A percentile compares a stretch with the other conserved stretches of the same genome.
These are phyloP conservation scores for Arabidopsis thaliana DNA, from an alignment of 345 rosid species.

Conservation along the genomic window DNA sequence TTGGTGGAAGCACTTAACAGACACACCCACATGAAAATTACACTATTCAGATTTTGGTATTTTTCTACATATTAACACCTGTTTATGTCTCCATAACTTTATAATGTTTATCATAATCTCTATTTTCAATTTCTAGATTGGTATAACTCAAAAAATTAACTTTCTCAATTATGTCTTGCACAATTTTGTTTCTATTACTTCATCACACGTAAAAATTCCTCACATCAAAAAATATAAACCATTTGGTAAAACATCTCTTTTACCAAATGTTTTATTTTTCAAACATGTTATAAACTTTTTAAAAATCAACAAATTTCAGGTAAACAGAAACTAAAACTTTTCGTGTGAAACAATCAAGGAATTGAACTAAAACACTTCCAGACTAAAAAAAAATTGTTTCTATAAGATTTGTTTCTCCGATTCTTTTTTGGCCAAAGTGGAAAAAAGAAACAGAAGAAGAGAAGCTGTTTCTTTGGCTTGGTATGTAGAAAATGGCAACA, in stretches of 20 bases:
- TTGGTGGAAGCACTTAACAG: slow-evolving; percentile 27
- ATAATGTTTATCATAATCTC: not conserved
- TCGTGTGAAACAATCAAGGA: not conserved
- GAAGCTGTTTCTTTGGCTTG: slow-evolving; percentile 17
- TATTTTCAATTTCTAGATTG: not conserved
- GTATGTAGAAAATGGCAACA: slow-evolving; percentile 9
- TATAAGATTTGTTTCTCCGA: no score
- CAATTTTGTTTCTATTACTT: not conserved
- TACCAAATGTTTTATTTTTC: no score
- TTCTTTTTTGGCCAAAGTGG: not conserved
- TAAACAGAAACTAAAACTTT: not conserved
- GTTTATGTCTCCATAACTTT: not conserved
- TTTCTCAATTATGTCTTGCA: not conserved
- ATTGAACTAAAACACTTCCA: not conserved
- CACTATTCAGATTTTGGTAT: slow-evolving; percentile 1
- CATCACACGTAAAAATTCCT: not conserved
- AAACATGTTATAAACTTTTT: no score
- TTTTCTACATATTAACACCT: not conserved
- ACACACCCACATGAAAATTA: slow-evolving; percentile 10
- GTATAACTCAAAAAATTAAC: not conserved
- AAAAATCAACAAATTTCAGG: no score
- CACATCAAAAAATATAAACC: not conserved
- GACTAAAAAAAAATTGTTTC: not conserved
- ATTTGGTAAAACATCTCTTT: no score
- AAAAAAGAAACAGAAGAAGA: slow-evolving; percentile 26